phyloP scores from a whole-genome alignment of 2,329 filamentous ascomycete genomes.

The Trichoderma asperellum region DNA sequence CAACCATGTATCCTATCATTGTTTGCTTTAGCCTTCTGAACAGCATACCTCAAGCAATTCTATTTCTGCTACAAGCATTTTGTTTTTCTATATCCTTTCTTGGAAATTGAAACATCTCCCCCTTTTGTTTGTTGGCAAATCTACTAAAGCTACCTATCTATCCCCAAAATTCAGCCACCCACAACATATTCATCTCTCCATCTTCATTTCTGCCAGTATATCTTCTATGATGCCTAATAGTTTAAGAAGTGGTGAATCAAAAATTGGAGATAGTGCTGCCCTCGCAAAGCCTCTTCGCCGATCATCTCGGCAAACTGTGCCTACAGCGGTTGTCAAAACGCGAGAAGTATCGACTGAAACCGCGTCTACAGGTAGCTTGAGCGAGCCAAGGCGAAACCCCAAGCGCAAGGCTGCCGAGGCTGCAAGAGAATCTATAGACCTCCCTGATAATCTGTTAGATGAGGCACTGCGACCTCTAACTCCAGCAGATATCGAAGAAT shows the following conservation, averaged over 20 bases:
- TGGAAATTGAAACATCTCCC: neutral
- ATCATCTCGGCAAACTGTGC: slow-evolving; percentile 11
- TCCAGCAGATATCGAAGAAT: slow-evolving; percentile 59
- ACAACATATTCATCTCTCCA: neutral
- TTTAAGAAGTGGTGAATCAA: neutral
- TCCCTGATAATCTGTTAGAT: slow-evolving; percentile 49
- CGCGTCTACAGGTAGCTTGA: slow-evolving; percentile 28
- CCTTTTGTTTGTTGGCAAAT: neutral
- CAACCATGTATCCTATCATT: neutral
- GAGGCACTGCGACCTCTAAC: slow-evolving; percentile 53
- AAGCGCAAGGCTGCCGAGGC: slow-evolving; percentile 51
- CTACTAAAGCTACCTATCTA: neutral
- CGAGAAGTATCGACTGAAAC: slow-evolving; percentile 6
- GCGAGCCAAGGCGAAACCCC: slow-evolving; percentile 43
- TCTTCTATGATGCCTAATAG: neutral
- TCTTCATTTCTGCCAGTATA: neutral
- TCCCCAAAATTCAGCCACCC: neutral
- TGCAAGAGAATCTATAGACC: slow-evolving; percentile 36
- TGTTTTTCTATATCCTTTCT: neutral
- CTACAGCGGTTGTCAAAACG: neutral
- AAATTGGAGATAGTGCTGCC: neutral
- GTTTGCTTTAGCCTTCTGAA: neutral
- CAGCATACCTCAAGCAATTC: neutral
- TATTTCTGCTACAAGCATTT: neutral
- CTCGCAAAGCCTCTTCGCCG: slow-evolving; percentile 20